Base-by-base conservation (phyloP, 2,329 filamentous ascomycete genomes). In the Onygena corvina region DNA sequence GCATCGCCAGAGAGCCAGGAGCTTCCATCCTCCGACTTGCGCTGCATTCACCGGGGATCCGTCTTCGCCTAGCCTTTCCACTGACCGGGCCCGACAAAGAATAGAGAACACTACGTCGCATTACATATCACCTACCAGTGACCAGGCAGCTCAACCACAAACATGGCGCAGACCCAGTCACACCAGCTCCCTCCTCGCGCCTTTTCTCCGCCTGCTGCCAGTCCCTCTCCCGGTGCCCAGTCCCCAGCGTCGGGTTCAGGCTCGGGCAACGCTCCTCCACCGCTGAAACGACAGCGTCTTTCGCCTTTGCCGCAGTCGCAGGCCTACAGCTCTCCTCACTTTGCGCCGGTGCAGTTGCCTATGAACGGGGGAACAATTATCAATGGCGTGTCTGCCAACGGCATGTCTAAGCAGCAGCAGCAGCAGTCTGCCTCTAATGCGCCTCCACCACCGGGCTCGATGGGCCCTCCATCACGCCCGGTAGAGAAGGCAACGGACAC, bases 281-380 rank as follows among this genome's bases (percentile, higher is more conserved):
- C 85, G 12, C 78, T 76, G 52, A 90, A 92, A 70, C 77, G 84
- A 63, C 81, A 76, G 63, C 82, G 79, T 50, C 69, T 85, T 44
- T 86, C 83, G 21, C 81, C 83, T 47, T 81, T 80, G 50, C 76
- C 81, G 29, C 68, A 74, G n/a, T 81, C 83, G 47, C 73, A 67
- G 40, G 3, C 52, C 3, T 46, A 82, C 56, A 73, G 70, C 46
- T 84, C 80, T 29, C 78, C 79, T 0, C 80, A 80, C 60, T 70
- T 68, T 56, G 59, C 62, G 33, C 72, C 55, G 64, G 69, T 57
- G 72, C 77, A 54, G 67, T 74, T 57, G 31, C 68, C 66, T 21
- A 54, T 52, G 50, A 52, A 36, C 20, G 50, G 35, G 45, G 54
- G 48, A 20, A 49, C 54, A 31, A 34, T 63, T 48, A 23, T 40